Conservation (phyloP, 768 basidiomycete genomes). For the Ephemerocybe angulata region DNA sequence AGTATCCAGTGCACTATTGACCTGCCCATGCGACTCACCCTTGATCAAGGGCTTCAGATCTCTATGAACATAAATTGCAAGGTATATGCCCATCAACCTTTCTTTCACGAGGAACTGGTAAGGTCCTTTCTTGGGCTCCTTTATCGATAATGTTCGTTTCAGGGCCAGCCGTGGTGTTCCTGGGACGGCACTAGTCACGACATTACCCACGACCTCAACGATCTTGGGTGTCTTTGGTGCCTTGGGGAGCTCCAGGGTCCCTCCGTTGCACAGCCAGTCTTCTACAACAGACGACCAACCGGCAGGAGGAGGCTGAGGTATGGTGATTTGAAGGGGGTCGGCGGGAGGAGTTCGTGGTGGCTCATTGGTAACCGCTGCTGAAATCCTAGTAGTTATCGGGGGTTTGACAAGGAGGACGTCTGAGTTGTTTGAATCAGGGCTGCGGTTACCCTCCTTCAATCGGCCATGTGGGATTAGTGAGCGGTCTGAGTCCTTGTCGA, state of each 20-base stretch:
- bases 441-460: constrained; percentile 32
- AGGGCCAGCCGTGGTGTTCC: constrained; percentile 40
- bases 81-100: constrained; percentile 85
- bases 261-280: constrained; percentile 60
- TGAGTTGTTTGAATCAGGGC: constrained; percentile 19
- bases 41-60: constrained; percentile 62
- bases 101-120: constrained; percentile 87
- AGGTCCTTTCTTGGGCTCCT: constrained; percentile 45
- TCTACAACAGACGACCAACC: constrained; percentile 80
- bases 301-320: constrained; percentile 22
- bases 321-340: constrained; percentile 1
- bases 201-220: constrained; percentile 4
- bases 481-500: constrained; percentile 4
- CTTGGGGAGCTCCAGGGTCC: constrained; percentile 24
- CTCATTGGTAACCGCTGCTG: neutral
- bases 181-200: constrained; percentile 36
- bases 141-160: constrained; percentile 31
- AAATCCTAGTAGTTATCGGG: neutral
- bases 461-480: constrained; percentile 16
- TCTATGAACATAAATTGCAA: constrained; percentile 71
- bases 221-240: constrained; percentile 20
- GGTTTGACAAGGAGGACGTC: constrained; percentile 12
- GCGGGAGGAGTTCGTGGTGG: neutral
- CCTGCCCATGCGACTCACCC: constrained; percentile 36
- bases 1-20: constrained; percentile 3